Evolutionary conservation across 768 basidiomycete species (phyloP).

Genomic region (Lactifluus volemus): DNA sequence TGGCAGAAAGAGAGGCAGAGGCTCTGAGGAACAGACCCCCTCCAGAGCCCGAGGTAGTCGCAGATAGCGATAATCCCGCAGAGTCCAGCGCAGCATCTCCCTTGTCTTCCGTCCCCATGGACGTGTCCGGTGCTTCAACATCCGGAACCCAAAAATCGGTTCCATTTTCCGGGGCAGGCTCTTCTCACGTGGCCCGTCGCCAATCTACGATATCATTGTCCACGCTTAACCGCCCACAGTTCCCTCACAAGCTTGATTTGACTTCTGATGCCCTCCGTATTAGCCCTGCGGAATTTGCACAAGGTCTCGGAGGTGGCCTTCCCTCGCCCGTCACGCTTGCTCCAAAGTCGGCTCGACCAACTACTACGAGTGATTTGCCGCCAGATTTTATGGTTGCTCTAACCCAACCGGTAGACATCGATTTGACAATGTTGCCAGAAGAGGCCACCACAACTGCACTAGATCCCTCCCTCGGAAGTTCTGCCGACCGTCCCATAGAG

Average conservation of each 20-base stretch:
- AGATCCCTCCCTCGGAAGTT: constrained; percentile 41
- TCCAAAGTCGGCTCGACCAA: constrained; percentile 57
- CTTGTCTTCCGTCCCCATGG: not conserved
- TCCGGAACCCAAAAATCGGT: constrained; percentile 30
- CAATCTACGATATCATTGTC: constrained; percentile 75
- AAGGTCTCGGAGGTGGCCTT: constrained; percentile 50
- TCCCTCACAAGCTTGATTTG: constrained; percentile 73
- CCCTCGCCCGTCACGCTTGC: constrained; percentile 77
- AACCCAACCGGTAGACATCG: constrained; percentile 41
- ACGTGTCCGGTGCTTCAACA: constrained; percentile 22
- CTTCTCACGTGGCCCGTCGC: constrained; percentile 38
- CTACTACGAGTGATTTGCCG: constrained; percentile 39
- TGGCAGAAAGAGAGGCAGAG: constrained; percentile 28
- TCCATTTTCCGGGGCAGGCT: constrained; percentile 23
- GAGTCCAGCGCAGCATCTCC: not conserved
- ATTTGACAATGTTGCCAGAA: constrained; percentile 34
- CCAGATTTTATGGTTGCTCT: constrained; percentile 57
- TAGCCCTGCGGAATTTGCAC: constrained; percentile 50
- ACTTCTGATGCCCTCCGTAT: constrained; percentile 61
- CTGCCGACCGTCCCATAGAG: constrained; percentile 76
- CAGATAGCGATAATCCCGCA: not conserved
- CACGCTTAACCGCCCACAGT: constrained; percentile 61
- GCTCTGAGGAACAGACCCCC: constrained; percentile 27
- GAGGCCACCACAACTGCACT: constrained; percentile 24
- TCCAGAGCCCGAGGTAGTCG: constrained; percentile 18